Base-by-base conservation (phyloP, 108 stramenopile genomes). In the Discostella stelligeroides region DNA sequence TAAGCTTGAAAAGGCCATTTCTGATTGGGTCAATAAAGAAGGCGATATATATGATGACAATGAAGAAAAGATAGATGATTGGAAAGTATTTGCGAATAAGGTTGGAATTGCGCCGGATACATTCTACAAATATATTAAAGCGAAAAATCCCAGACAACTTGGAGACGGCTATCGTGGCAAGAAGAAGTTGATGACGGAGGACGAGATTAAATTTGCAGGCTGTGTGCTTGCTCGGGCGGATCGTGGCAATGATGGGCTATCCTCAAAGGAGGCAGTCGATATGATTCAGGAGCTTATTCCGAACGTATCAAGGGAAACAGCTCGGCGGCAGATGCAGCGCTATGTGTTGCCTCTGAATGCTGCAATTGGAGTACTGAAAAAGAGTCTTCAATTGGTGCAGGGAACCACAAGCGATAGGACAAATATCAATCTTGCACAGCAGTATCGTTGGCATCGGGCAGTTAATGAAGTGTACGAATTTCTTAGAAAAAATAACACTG, bases 371-470 rank as follows among this genome's bases (percentile, higher is more conserved):
- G 37, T 62, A 4, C 18, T 72, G 50, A 72, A 60, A 15, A 7
- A 0, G 1, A 51, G 9, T 1, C 8, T 4, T 0, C 62, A 63
- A 60, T 60, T 51, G 39, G 34, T 39, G 0, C 75, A 76, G 43
- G 46, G 28, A 51, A 76, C 59, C 3, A 69, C 68, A 0, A 69
- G 39, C 15, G 57, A 76, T 4, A 1, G 59, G 20, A 69, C 55
- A 2, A 45, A 60, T 5, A 57, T 60, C 15, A 55, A 42, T 20
- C 13, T 69, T 2, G 29, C 65, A 2, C 67, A 76, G 20, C 67
- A 76, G 28, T 76, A 60, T 20, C 42, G 75, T n/a, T 76, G 75
- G 75, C 66, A 67, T 18, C 28, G n/a, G 9, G 1, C 30, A 20
- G 65, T 60, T 1, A 60, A 62, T 3, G n/a, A 23, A n/a, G 66